Evolutionary conservation across 2,329 filamentous ascomycete species (phyloP).

Genomic region (Alternaria tenuissima): DNA sequence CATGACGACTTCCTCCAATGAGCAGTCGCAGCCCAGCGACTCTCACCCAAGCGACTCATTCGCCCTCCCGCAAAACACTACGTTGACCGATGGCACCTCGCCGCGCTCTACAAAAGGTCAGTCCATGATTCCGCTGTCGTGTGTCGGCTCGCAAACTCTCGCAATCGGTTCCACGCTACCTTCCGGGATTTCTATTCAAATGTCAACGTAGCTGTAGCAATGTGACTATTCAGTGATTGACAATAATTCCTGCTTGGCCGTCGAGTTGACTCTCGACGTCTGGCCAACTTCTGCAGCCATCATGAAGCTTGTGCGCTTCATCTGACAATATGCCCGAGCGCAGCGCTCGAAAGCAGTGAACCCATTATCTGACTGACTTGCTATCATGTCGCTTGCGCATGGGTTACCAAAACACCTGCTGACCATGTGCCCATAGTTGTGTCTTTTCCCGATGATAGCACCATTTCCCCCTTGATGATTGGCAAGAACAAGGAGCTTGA

Average conservation of each 20-base stretch:
- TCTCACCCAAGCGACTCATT: slow-evolving; percentile 30
- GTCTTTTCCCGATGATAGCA: slow-evolving; percentile 56
- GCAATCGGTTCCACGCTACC: neutral
- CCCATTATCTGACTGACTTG: neutral
- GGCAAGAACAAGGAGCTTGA: slow-evolving; percentile 56
- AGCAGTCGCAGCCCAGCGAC: slow-evolving; percentile 29
- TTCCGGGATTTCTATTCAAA: neutral
- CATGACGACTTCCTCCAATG: slow-evolving; percentile 42
- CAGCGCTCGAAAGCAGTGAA: neutral
- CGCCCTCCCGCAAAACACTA: slow-evolving; percentile 22
- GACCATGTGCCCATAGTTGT: slow-evolving; percentile 50
- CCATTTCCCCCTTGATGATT: slow-evolving; percentile 57
- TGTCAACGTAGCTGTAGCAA: neutral
- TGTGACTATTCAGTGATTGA: neutral
- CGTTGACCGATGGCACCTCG: slow-evolving; percentile 38
- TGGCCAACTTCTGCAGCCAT: neutral
- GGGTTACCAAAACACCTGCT: slow-evolving; percentile 26
- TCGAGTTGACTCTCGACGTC: neutral
- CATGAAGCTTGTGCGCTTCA: neutral
- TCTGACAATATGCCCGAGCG: neutral
- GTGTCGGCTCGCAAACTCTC: neutral
- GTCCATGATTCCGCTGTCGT: slow-evolving; percentile 14
- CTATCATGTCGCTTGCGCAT: neutral
- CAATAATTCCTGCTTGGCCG: neutral
- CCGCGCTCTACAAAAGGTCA: slow-evolving; percentile 47